Evolutionary conservation across 768 basidiomycete species (phyloP), one percentile per base, ranked within the genome.

Genomic region (Gyrodon lividus): DNA sequence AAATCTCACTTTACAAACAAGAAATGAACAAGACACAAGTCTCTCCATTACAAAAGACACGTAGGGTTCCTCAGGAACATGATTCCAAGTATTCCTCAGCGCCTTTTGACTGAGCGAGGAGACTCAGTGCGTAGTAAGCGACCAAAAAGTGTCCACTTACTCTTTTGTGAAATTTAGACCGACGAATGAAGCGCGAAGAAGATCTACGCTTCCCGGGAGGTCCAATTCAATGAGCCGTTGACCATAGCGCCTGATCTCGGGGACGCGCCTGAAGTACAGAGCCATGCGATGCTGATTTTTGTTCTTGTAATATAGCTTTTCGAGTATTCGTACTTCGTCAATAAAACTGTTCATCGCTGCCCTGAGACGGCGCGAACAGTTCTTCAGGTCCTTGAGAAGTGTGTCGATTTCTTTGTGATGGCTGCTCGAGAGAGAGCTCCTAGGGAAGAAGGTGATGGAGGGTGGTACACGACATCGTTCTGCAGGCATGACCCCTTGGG

Each of bases 271-370:
- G 86, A 85, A 88, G 64, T 87, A 87, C 5, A 87, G 54, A 24
- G 67, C 57, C 43, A 39, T 50, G 38, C 66, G 62, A 41, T 68
- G 68, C 35, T 90, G 87, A 56, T 88, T 89, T 59, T 84, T 87
- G 50, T 82, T 82, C 57, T 87, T 86, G 69, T 90, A 89, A 64
- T 82, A 82, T 3, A 89, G 63, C 47, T 83, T 75, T 58, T 84
- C 81, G 31, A 91, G 72, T 17, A 87, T 66, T 46, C 77, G 77
- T 5, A 81, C 64, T 59, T 65, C 63, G 44, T 64, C 57, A 13
- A 44, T 52, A 54, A 63, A 56, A 22, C 40, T 41, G 43, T 50
- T 57, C n/a, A 81, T 58, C 10, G 72, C 69, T 35, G 72, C 62
- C 42, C 76, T 78, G 16, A 87, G 73, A 24, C 76, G 74, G 28